These are phyloP conservation scores for Fusarium compactum DNA, from an alignment of 2,329 filamentous ascomycete genomes.

Conservation along the genomic window DNA sequence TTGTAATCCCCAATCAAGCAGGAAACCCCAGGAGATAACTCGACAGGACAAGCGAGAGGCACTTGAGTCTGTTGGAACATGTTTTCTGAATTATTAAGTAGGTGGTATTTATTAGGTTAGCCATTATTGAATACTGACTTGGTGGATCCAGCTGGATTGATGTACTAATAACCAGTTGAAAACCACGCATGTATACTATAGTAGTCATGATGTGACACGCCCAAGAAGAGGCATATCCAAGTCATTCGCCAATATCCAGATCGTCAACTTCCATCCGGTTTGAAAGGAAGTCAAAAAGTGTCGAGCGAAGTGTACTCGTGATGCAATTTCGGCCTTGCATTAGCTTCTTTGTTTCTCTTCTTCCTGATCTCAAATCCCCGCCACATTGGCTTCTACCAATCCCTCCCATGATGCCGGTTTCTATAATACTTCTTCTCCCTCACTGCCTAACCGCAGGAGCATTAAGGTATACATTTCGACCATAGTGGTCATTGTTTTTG, in stretches of 20 bases:
- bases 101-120: conserved; percentile 22
- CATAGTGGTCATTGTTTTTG: conserved; percentile 39
- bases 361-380: conserved; percentile 17
- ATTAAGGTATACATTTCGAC: conserved; percentile 47
- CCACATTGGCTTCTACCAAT: conserved; percentile 27
- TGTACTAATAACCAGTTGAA: not conserved
- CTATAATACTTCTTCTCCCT: conserved; percentile 38
- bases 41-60: not conserved
- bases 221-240: conserved; percentile 19
- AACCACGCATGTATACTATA: conserved; percentile 1
- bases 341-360: conserved; percentile 25
- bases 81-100: not conserved
- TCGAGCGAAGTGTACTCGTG: conserved; percentile 22
- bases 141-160: not conserved
- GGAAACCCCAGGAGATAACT: not conserved
- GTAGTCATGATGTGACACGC: not conserved
- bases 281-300: conserved; percentile 22
- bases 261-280: conserved; percentile 17
- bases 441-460: conserved; percentile 42
- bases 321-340: conserved; percentile 18
- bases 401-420: conserved; percentile 21
- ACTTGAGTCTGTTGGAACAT: not conserved
- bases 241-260: conserved; percentile 31
- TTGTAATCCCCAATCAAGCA: not conserved
- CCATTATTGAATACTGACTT: conserved; percentile 11